Evolutionary conservation across 768 basidiomycete genomes (phyloP).

Genomic region (Naganishia vishniacii): DNA sequence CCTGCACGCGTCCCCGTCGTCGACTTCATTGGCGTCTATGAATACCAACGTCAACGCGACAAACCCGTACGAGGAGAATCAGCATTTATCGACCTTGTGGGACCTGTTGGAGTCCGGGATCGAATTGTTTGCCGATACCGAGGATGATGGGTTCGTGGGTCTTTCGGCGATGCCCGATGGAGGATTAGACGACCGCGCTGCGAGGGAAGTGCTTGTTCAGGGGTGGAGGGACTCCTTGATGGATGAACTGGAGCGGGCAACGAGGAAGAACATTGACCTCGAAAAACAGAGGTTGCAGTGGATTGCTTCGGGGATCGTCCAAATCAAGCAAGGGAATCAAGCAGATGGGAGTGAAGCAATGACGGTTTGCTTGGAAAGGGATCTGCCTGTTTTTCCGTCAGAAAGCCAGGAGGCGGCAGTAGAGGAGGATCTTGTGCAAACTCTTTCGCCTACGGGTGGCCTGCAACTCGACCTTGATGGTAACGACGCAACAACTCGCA

Average conservation of each 20-base stretch:
- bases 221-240: constrained; percentile 43
- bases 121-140: constrained; percentile 14
- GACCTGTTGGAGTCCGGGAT: constrained; percentile 29
- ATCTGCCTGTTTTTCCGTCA: not conserved
- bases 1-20: constrained; percentile 15
- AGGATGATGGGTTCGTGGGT: constrained; percentile 2
- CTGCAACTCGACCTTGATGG: constrained; percentile 11
- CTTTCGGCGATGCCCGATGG: not conserved
- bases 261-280: constrained; percentile 39
- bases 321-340: not conserved
- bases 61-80: constrained; percentile 24
- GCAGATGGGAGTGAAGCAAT: not conserved
- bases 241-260: constrained; percentile 44
- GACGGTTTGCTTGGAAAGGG: not conserved
- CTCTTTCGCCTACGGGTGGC: too few species aligned
- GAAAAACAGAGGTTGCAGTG: constrained; percentile 41
- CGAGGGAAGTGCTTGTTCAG: constrained; percentile 44
- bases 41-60: not conserved
- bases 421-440: too few species aligned
- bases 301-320: constrained; percentile 38
- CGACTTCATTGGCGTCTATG: constrained; percentile 20
- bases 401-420: not conserved
- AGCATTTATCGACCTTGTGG: constrained; percentile 23
- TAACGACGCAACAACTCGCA: too few species aligned
- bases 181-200: constrained; percentile 29